Evolutionary conservation across 495 filamentous ascomycete species (phyloP).

Genomic region (Penicillium angulare): DNA sequence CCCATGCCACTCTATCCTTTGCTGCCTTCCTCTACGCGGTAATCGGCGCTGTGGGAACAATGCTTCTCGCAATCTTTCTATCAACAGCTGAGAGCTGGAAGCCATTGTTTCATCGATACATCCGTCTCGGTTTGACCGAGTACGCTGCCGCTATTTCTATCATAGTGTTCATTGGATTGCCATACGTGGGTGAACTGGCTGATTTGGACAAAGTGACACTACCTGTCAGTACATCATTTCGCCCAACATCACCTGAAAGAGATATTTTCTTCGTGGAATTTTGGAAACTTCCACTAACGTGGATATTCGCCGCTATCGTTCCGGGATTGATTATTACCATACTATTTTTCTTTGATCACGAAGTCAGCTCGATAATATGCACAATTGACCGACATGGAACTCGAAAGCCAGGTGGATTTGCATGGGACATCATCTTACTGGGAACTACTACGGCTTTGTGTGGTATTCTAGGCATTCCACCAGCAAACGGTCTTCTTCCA

Average conservation of each 20-base stretch:
- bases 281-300: conserved; percentile 60
- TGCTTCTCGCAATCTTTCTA: conserved; percentile 63
- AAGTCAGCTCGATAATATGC: conserved; percentile 74
- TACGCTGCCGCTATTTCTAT: conserved; percentile 74
- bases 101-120: conserved; percentile 63
- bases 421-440: conserved; percentile 67
- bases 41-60: conserved; percentile 68
- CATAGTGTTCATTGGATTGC: conserved; percentile 65
- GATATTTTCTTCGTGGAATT: conserved; percentile 63
- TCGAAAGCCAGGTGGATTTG: conserved; percentile 64
- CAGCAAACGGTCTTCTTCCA: conserved; percentile 66
- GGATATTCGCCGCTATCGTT: conserved; percentile 65
- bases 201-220: conserved; percentile 61
- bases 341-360: conserved; percentile 74
- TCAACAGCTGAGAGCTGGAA: conserved; percentile 64
- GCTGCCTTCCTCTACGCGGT: conserved; percentile 70
- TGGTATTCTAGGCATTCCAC: conserved; percentile 68
- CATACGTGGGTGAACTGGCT: conserved; percentile 63
- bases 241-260: conserved; percentile 57
- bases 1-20: conserved; percentile 56
- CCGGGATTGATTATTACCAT: conserved; percentile 67
- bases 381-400: conserved; percentile 67
- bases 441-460: conserved; percentile 69
- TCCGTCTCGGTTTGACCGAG: conserved; percentile 63
- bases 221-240: conserved; percentile 56